Evolutionary conservation across 2,329 filamentous ascomycete genomes (phyloP).

Genomic region (Colletotrichum graminicola): DNA sequence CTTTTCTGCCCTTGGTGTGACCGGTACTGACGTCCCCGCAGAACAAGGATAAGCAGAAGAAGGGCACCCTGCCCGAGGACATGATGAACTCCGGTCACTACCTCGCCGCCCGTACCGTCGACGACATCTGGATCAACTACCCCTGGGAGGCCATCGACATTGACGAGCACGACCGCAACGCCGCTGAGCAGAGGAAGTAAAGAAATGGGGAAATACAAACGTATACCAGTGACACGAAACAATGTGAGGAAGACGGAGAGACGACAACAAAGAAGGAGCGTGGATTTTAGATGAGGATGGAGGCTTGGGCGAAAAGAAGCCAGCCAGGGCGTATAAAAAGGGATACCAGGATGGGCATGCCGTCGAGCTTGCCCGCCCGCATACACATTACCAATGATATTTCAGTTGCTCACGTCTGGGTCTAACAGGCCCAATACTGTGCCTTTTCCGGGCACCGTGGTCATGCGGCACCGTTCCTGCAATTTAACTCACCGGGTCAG

Average conservation of each 20-base stretch:
- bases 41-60: slow-evolving; percentile 99
- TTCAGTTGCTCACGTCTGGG: slow-evolving; percentile 21
- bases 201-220: background rate
- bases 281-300: slow-evolving; percentile 15
- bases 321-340: slow-evolving; percentile 17
- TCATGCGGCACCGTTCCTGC: background rate
- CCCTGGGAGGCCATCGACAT: slow-evolving; percentile 98
- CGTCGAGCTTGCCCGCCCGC: slow-evolving; percentile 34
- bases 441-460: background rate
- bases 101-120: slow-evolving; percentile 85
- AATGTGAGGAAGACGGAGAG: background rate
- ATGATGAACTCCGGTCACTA: slow-evolving; percentile 83
- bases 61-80: slow-evolving; percentile 83
- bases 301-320: slow-evolving; percentile 1
- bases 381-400: slow-evolving; percentile 36
- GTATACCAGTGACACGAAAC: slow-evolving; percentile 21
- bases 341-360: slow-evolving; percentile 36
- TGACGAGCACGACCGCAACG: slow-evolving; percentile 86
- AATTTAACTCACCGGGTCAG: background rate
- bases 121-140: slow-evolving; percentile 99
- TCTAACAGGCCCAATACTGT: background rate
- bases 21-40: slow-evolving; percentile 51
- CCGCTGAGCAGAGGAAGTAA: slow-evolving; percentile 60
- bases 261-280: slow-evolving; percentile 12
- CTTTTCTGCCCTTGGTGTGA: background rate